phyloP scores from a whole-genome alignment of 495 filamentous ascomycete genomes.

The Aspergillus saccharolyticus region DNA sequence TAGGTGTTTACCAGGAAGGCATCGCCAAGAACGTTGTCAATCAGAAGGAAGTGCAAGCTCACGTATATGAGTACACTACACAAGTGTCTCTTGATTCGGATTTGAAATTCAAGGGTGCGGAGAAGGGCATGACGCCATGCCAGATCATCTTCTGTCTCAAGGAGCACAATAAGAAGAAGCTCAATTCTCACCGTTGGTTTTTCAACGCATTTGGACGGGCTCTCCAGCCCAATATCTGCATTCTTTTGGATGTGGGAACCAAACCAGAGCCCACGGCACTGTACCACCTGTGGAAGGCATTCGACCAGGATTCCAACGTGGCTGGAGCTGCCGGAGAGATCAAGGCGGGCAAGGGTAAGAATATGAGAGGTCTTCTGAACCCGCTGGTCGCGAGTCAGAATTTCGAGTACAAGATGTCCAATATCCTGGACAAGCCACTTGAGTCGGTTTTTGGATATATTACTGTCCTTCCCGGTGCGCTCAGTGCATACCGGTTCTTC shows the following conservation, averaged over 20 bases:
- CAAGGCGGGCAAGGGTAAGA: constrained; percentile 87
- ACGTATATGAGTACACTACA: constrained; percentile 98
- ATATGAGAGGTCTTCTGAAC: constrained; percentile 78
- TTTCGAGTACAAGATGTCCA: constrained; percentile 99
- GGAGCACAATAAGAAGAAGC: constrained; percentile 95
- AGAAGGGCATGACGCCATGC: constrained; percentile 98
- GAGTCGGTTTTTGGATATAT: constrained; percentile 98
- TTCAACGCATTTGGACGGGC: constrained; percentile 97
- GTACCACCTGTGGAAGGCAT: constrained; percentile 99
- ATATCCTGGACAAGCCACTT: constrained; percentile 95
- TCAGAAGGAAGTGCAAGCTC: constrained; percentile 73
- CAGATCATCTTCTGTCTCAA: constrained; percentile 99
- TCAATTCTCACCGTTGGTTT: constrained; percentile 99
- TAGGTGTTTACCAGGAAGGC: constrained; percentile 98
- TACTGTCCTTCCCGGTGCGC: constrained; percentile 89
- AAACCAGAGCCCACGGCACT: constrained; percentile 78
- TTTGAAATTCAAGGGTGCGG: constrained; percentile 96
- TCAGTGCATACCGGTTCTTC: constrained; percentile 94
- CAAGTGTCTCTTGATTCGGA: constrained; percentile 94
- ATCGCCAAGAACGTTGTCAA: constrained; percentile 99
- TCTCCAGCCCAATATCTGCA: constrained; percentile 92
- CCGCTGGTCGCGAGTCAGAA: constrained; percentile 96
- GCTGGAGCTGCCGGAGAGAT: constrained; percentile 97
- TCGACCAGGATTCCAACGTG: constrained; percentile 94
- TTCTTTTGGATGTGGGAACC: constrained; percentile 93